Evolutionary conservation across 164 flowering plant species (phyloP).

Genomic region (Vitis amurensis): DNA sequence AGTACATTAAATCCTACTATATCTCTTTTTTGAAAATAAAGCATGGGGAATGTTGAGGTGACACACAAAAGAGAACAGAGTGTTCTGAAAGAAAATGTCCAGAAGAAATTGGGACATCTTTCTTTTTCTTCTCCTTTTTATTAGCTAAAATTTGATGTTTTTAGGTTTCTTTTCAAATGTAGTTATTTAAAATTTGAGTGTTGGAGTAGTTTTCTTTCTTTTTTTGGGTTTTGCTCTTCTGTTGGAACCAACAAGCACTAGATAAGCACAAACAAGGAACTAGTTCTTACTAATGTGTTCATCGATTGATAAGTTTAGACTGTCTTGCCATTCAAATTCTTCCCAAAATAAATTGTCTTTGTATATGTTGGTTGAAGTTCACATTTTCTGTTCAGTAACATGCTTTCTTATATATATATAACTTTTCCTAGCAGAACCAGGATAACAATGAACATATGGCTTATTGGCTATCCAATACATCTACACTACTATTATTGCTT

Average conservation of each 20-base stretch:
- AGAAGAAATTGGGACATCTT: background rate
- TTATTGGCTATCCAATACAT: slow-evolving; percentile 59
- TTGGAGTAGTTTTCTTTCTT: too few species aligned
- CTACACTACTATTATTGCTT: slow-evolving; percentile 47
- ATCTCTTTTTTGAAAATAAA: too few species aligned
- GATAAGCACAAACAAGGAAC: background rate
- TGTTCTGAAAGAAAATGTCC: background rate
- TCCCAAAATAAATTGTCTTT: background rate
- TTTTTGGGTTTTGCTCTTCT: too few species aligned
- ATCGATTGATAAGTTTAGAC: background rate
- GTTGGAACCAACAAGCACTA: background rate
- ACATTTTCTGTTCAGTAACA: background rate
- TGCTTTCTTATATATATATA: background rate
- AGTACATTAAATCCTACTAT: background rate
- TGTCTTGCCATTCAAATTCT: background rate
- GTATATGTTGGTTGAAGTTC: background rate
- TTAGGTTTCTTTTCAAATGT: background rate
- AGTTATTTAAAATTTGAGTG: background rate
- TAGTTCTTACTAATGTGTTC: background rate
- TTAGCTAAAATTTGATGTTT: background rate
- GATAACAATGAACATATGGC: slow-evolving; percentile 46
- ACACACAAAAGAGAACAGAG: background rate
- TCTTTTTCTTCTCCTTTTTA: background rate
- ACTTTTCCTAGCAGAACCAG: slow-evolving; percentile 35
- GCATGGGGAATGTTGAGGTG: background rate